A percentile compares a stretch with the other conserved stretches of the same genome.
Conservation (phyloP, 495 filamentous ascomycete species). For the Daldinia vernicosa region DNA sequence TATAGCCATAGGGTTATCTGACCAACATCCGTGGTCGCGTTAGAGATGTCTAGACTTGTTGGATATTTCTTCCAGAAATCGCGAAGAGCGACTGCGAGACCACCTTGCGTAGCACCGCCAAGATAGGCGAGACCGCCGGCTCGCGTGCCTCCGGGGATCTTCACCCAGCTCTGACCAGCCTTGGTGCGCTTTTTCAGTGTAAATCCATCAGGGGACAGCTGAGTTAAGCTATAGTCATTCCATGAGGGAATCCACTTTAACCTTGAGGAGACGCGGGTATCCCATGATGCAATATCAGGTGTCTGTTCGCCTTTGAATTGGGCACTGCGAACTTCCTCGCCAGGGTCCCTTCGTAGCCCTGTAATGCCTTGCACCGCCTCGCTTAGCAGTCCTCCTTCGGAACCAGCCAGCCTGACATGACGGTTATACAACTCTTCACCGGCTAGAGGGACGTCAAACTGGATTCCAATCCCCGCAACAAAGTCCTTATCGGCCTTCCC, state of each 20-base stretch:
- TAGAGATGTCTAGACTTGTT: slow-evolving; percentile 55
- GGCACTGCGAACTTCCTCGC: slow-evolving; percentile 44
- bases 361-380: slow-evolving; percentile 57
- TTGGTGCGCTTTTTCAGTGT: slow-evolving; percentile 61
- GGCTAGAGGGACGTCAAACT: slow-evolving; percentile 51
- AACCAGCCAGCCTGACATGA: slow-evolving; percentile 52
- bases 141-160: slow-evolving; percentile 57
- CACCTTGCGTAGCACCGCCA: slow-evolving; percentile 55
- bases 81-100: slow-evolving; percentile 57
- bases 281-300: slow-evolving; percentile 50
- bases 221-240: slow-evolving; percentile 57
- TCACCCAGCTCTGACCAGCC: slow-evolving; percentile 58
- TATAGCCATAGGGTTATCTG: slow-evolving; percentile 61
- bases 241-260: slow-evolving; percentile 58
- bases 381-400: slow-evolving; percentile 49
- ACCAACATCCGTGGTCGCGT: slow-evolving; percentile 50
- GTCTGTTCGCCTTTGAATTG: slow-evolving; percentile 50
- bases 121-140: slow-evolving; percentile 59
- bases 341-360: slow-evolving; percentile 53
- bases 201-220: slow-evolving; percentile 61
- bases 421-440: slow-evolving; percentile 53
- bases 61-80: slow-evolving; percentile 65
- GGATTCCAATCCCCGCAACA: slow-evolving; percentile 52
- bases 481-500: slow-evolving; percentile 49
- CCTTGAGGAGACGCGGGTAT: slow-evolving; percentile 46